Evolutionary conservation across 208 protist genomes (phyloP), one percentile per base, ranked within the genome.

Genomic region (Novymonas esmeraldas): DNA sequence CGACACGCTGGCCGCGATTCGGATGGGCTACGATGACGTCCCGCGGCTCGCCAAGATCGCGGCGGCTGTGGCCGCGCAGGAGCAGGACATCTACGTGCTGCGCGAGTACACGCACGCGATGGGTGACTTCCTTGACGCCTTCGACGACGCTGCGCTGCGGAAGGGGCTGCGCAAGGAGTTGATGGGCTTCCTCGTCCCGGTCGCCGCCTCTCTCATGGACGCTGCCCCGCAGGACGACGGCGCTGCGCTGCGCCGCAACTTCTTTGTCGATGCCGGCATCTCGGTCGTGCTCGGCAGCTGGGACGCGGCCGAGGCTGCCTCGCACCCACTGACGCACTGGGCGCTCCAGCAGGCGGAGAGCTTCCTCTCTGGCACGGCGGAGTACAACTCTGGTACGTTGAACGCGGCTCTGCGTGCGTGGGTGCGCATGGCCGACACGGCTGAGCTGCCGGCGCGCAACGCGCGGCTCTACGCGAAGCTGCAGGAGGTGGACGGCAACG

Each of bases 21-120:
- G 82, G 20, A 93, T 92, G 84, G 90, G 90, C n/a, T 77, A 84
- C 66, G 74, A 86, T 20, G 87, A 92, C 64, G 45, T 88, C 28
- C 38, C 56, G 10, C 85, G 87, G 13, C 67, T 93, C 11, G 55
- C 64, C 14, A 59, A 54, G 16, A 70, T 94, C 33, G 64, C 71
- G 34, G 67, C 48, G 10, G 60, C 57, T 4, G 78, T 95, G 39
- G 51, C 59, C 41, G 56, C 60, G 64, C n/a, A 69, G 11, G 90
- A 95, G 73, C 62, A 46, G 33, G 59, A 89, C 59, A 76, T 62
- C 26, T 67, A 68, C 39, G 87, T 93, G 36, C 78, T 91, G 74
- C 48, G 70, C 34, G 78, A 92, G 75, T 87, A 83, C 59, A 52
- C 65, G 50, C 33, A 38, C 13, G 73, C 54, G 31, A 81, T 92